Evolutionary conservation across 2,329 filamentous ascomycete genomes (phyloP), one percentile per base, ranked within the genome.

Genomic region (Curvularia hawaiiensis): DNA sequence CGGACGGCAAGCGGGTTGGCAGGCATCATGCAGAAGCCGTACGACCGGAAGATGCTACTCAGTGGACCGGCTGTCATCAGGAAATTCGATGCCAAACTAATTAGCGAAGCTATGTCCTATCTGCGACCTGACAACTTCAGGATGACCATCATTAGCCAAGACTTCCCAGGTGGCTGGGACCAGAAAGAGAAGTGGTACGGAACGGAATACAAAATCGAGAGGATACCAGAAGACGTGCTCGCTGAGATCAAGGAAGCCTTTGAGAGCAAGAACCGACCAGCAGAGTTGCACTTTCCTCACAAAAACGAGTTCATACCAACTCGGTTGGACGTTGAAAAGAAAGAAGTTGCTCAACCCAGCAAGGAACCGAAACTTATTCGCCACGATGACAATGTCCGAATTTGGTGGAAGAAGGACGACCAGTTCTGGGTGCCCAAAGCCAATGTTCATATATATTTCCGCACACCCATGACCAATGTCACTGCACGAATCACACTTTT

Each of bases 361-460:
- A 84, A 90, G 54, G 82, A 87, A 0, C 95, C 95, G 0, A 89
- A 88, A 59, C 82, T 99, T 24, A 89, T 99, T 61, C 88, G 93
- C 64, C 92, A 96, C 67, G 94, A 97, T 65, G 83, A 88, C 6
- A 80, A 87, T 33, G 88, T 91, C 0, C 88, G 93, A 30, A 89
- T 91, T 3, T 99, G 95, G 95, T 97, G 88, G 82, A 99, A 99
- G 82, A 98, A 98, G 78, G 95, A 99, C 69, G 95, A 99, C 68
- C 92, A 89, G 0, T 99, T 98, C 77, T 98, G 94, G 93, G 95
- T 98, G 10, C 95, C 95, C 9, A 97, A 96, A 76, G 95, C 91
- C 3, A 95, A 92, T 58, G 81, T 98, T 18, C 85, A 92, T 63
- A 86, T 97, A 62, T 91, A 88, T 65, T 83, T 96, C 64, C 86